phyloP scores from a whole-genome alignment of 2,329 filamentous ascomycete genomes.

The Sporothrix globosa region DNA sequence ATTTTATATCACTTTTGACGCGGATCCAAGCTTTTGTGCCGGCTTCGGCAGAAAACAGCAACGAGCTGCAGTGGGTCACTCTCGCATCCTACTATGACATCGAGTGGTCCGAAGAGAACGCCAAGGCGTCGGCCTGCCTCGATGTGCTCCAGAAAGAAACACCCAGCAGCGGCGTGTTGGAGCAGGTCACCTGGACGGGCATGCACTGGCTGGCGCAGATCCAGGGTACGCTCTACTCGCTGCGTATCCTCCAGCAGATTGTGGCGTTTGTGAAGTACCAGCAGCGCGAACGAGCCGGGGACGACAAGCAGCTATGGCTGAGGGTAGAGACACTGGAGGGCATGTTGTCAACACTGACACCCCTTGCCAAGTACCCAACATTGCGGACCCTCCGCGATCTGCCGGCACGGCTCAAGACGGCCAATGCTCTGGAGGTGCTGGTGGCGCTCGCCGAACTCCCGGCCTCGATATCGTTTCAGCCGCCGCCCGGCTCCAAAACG shows the following conservation, averaged over 20 bases:
- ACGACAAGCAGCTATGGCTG: not conserved
- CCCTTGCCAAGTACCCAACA: constrained; percentile 33
- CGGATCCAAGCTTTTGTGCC: constrained; percentile 35
- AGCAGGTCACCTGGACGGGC: constrained; percentile 56
- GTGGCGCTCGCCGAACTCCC: constrained; percentile 26
- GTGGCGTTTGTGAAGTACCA: constrained; percentile 42
- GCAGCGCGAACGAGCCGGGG: not conserved
- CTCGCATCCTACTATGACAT: constrained; percentile 47
- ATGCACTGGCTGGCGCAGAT: constrained; percentile 65
- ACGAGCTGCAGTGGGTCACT: constrained; percentile 42
- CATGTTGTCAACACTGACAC: not conserved
- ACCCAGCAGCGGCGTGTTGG: constrained; percentile 40
- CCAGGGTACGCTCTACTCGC: constrained; percentile 63
- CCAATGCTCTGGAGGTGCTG: constrained; percentile 29
- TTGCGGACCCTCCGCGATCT: constrained; percentile 29
- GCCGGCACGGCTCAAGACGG: constrained; percentile 30
- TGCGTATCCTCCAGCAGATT: constrained; percentile 60
- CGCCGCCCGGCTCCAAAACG: constrained; percentile 6
- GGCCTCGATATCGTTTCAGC: constrained; percentile 30
- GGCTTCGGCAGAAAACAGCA: constrained; percentile 8
- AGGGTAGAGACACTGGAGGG: not conserved
- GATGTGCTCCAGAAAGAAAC: constrained; percentile 41
- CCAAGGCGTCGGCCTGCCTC: constrained; percentile 42
- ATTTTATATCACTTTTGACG: constrained; percentile 39
- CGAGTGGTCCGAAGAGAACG: constrained; percentile 41